Percentiles rank a stretch among this genome's conserved stretches.
phyloP scores from a whole-genome alignment of 257 asterid species.

The Solanum pinnatisectum region DNA sequence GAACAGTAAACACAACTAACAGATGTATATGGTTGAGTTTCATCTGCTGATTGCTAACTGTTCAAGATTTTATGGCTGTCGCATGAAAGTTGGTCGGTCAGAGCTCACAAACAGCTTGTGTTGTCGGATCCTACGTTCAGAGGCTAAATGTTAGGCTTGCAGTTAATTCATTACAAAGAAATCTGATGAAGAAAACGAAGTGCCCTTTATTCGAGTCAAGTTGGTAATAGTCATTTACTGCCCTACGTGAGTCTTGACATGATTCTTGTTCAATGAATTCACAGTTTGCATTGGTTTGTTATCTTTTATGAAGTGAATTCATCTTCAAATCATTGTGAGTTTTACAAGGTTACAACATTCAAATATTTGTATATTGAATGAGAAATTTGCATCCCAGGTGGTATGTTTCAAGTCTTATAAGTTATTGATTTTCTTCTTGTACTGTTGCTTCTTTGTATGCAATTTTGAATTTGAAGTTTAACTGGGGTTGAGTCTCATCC shows the following conservation, averaged over 20 bases:
- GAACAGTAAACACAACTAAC: slow-evolving; percentile 16
- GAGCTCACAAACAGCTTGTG: slow-evolving; percentile 10
- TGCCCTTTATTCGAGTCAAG: background rate
- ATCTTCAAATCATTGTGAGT: background rate
- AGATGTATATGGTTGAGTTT: background rate
- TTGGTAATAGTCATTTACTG: background rate
- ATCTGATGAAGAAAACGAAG: background rate
- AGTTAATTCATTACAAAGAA: background rate
- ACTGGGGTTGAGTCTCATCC: background rate
- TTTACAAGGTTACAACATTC: background rate
- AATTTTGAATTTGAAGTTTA: background rate
- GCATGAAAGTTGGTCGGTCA: background rate
- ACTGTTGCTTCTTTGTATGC: background rate
- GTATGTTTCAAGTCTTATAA: background rate
- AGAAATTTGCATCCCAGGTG: background rate
- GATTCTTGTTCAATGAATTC: background rate
- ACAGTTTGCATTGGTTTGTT: background rate
- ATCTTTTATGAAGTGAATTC: background rate
- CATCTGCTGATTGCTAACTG: background rate
- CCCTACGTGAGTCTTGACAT: background rate
- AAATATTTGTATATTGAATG: background rate
- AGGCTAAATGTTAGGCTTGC: background rate
- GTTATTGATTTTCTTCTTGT: background rate
- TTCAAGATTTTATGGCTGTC: background rate
- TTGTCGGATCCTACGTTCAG: background rate